Conservation (phyloP, 129 eudicot species). For the Lactuca saligna region DNA sequence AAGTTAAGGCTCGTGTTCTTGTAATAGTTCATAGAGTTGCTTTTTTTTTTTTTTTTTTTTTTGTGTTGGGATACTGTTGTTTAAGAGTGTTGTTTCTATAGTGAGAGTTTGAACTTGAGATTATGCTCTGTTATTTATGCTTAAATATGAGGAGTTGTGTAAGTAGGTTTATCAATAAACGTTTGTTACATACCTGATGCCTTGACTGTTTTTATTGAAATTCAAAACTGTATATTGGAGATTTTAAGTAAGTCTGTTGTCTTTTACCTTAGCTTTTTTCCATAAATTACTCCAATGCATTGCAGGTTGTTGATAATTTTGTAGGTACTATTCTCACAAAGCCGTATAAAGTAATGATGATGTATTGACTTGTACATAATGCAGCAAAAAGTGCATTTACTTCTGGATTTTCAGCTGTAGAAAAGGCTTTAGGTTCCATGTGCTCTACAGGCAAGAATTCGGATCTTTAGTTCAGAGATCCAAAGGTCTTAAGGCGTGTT, state of each 20-base stretch:
- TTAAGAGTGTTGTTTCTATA: conserved; percentile 26
- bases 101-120: conserved; percentile 11
- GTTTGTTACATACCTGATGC: conserved; percentile 1
- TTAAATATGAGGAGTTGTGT: conserved; percentile 13
- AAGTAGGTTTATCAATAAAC: conserved; percentile 4
- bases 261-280: too few species aligned
- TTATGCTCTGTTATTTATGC: conserved; percentile 17
- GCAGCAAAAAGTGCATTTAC: neutral
- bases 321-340: neutral
- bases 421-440: neutral
- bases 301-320: too few species aligned
- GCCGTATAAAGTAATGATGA: neutral
- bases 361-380: neutral
- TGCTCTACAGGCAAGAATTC: too few species aligned
- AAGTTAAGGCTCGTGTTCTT: neutral
- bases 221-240: neutral
- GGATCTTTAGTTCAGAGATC: neutral
- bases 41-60: conserved; percentile 8
- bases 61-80: conserved; percentile 11
- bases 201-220: neutral
- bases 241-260: too few species aligned
- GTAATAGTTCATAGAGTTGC: conserved; percentile 28
- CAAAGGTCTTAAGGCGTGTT: neutral
- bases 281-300: neutral
- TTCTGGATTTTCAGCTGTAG: neutral